These are phyloP conservation scores for Glycine soja DNA, from an alignment of 306 rosid genomes.

Conservation along the genomic window DNA sequence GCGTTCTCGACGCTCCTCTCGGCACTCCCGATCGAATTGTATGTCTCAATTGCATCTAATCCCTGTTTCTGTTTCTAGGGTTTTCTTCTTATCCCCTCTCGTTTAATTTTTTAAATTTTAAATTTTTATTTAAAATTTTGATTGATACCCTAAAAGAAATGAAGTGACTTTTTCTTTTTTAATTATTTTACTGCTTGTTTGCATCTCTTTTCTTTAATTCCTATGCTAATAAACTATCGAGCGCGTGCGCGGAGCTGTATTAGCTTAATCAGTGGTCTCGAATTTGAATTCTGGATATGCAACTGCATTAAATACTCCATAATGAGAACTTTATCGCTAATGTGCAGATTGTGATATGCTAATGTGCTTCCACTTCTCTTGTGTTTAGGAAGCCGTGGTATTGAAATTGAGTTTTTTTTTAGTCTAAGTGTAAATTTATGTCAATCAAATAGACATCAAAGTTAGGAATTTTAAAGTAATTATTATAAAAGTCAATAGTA, in stretches of 20 bases:
- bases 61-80: slow-evolving; percentile 43
- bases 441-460: background rate
- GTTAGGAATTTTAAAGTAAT: background rate
- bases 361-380: background rate
- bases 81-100: background rate
- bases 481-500: background rate
- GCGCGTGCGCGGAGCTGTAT: too few relatives aligned
- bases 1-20: slow-evolving; percentile 77
- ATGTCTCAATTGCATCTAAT: slow-evolving; percentile 41
- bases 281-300: too few relatives aligned
- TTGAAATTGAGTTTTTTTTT: background rate
- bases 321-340: too few relatives aligned
- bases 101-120: background rate
- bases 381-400: background rate
- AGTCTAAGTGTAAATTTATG: background rate
- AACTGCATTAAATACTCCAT: too few relatives aligned
- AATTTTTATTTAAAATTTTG: background rate
- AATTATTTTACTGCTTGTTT: background rate
- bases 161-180: background rate
- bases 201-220: background rate
- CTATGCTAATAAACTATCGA: background rate
- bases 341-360: too few relatives aligned
- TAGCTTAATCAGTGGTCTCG: too few relatives aligned
- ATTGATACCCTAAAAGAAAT: background rate
- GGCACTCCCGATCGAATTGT: slow-evolving; percentile 92